Percentiles rank a stretch among this genome's conserved stretches.
Conservation (phyloP, 345 rosid species). For the Salix brachista region DNA sequence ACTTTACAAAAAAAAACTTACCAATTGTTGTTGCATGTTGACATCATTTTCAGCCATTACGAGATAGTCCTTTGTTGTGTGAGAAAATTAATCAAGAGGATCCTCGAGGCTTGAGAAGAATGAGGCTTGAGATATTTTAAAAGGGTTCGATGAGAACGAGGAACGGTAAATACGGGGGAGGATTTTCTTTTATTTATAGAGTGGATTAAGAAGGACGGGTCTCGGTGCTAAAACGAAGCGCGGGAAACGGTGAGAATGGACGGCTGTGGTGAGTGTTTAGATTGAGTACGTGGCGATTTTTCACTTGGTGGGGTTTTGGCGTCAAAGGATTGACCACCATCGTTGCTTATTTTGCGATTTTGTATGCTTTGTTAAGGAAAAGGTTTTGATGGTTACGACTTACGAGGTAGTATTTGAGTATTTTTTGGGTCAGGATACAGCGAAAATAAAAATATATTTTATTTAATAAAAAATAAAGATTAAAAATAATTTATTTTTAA, state of each 20-base stretch:
- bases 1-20: neutral
- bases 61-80: neutral
- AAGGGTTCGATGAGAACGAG: neutral
- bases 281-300: neutral
- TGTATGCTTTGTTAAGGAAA: too few relatives aligned
- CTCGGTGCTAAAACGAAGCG: neutral
- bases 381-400: too few relatives aligned
- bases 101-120: neutral
- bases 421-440: too few relatives aligned
- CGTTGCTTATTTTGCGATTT: too few relatives aligned
- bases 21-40: conserved; percentile 18
- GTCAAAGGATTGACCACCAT: too few relatives aligned
- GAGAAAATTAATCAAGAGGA: too few relatives aligned
- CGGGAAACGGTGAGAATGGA: neutral
- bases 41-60: conserved; percentile 27
- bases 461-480: too few relatives aligned
- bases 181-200: neutral
- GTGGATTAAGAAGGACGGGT: neutral
- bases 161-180: too few relatives aligned
- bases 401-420: too few relatives aligned
- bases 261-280: neutral
- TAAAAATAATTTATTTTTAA: too few relatives aligned
- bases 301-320: too few relatives aligned
- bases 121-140: neutral
- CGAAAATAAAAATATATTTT: too few relatives aligned